These are phyloP conservation scores for Auriscalpium microsporum DNA, from an alignment of 768 basidiomycete genomes.

Conservation along the genomic window DNA sequence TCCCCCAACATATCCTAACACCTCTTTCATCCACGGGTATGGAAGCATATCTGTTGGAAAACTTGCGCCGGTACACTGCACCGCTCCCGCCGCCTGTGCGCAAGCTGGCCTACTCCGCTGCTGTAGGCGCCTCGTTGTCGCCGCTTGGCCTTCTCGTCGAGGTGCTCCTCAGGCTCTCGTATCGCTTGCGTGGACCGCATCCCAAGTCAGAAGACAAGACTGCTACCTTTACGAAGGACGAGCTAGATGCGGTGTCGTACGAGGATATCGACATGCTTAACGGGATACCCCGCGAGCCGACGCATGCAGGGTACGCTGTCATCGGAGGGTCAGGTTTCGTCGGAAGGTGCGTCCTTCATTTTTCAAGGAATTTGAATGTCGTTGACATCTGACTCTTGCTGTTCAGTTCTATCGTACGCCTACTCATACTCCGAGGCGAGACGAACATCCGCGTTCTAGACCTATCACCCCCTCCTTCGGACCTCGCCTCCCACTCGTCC, in stretches of 20 bases:
- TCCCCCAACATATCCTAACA: too few species aligned
- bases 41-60: neutral
- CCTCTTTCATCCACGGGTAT: too few species aligned
- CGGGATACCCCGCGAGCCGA: conserved; percentile 18
- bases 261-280: conserved; percentile 21
- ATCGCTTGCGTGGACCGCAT: conserved; percentile 3
- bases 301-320: conserved; percentile 22
- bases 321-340: conserved; percentile 28
- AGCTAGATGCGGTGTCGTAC: conserved; percentile 21
- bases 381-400: neutral
- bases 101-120: neutral
- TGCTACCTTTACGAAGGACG: conserved; percentile 1
- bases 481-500: conserved; percentile 18
- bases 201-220: neutral
- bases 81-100: neutral
- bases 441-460: conserved; percentile 26
- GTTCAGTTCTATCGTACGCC: conserved; percentile 24
- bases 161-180: neutral
- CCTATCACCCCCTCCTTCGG: conserved; percentile 20
- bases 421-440: conserved; percentile 29
- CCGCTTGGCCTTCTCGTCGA: neutral
- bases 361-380: neutral
- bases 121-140: neutral
- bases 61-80: neutral
- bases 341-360: conserved; percentile 18